A percentile compares a stretch with the other conserved stretches of the same genome.
phyloP scores from a whole-genome alignment of 768 basidiomycete genomes.

The Epithele typhae region DNA sequence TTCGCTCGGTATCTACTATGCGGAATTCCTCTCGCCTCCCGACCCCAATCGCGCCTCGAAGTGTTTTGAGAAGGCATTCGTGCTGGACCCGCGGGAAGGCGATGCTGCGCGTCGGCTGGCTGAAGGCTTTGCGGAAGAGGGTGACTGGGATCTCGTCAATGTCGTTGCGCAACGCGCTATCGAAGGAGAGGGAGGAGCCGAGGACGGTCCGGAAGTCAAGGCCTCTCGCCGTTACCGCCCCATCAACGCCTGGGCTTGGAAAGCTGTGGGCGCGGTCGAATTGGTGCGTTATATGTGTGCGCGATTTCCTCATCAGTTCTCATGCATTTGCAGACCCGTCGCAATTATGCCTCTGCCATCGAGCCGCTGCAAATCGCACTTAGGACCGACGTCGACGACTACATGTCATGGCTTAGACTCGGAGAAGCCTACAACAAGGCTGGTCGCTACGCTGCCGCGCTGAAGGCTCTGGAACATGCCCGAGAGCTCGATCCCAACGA shows the following conservation, averaged over 20 bases:
- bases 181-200: constrained; percentile 83
- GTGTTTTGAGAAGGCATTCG: constrained; percentile 98
- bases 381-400: constrained; percentile 72
- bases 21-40: constrained; percentile 60
- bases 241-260: constrained; percentile 96
- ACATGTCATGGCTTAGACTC: constrained; percentile 81
- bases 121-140: constrained; percentile 85
- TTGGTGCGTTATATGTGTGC: constrained; percentile 50
- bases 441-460: constrained; percentile 82
- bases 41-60: constrained; percentile 86
- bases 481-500: constrained; percentile 68
- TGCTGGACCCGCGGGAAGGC: constrained; percentile 85
- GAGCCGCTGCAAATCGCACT: constrained; percentile 85
- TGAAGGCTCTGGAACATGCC: constrained; percentile 81
- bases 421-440: constrained; percentile 89
- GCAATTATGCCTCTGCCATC: constrained; percentile 70
- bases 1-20: constrained; percentile 87
- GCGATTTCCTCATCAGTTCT: no score
- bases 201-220: constrained; percentile 35
- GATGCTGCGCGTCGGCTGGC: constrained; percentile 83
- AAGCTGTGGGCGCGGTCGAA: constrained; percentile 88
- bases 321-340: constrained; percentile 45
- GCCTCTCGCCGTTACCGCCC: constrained; percentile 54
- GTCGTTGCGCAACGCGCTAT: constrained; percentile 91
- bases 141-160: constrained; percentile 95